Conservation (phyloP, 164 flowering plant genomes). For the Piper betle region DNA sequence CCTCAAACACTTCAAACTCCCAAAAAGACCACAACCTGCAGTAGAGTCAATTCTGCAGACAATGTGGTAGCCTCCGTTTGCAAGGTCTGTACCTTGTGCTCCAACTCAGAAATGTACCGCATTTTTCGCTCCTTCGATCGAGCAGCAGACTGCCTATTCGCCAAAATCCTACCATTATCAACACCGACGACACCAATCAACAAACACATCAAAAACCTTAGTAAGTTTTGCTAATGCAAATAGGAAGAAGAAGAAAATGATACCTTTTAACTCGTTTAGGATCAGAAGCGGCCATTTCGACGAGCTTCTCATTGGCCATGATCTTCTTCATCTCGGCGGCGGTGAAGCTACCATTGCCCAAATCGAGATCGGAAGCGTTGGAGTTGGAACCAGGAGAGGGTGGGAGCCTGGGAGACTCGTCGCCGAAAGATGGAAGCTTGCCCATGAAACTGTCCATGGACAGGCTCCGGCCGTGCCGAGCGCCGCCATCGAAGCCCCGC, state of each 20-base stretch:
- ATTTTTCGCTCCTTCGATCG: constrained; percentile 95
- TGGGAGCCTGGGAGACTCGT: constrained; percentile 45
- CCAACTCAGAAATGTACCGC: constrained; percentile 90
- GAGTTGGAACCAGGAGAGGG: constrained; percentile 33
- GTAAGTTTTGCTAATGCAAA: background rate
- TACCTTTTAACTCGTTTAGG: constrained; percentile 69
- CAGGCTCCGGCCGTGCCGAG: constrained; percentile 35
- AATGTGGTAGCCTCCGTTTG: constrained; percentile 97
- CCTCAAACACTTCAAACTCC: too few relatives aligned
- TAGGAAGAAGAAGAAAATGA: background rate
- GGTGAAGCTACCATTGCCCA: constrained; percentile 51
- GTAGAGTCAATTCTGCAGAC: constrained; percentile 80
- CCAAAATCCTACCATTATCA: constrained; percentile 58
- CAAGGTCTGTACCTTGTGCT: constrained; percentile 92
- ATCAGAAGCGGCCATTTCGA: constrained; percentile 43
- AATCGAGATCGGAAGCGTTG: constrained; percentile 43
- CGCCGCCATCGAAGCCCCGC: constrained; percentile 21
- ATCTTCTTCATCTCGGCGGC: constrained; percentile 54
- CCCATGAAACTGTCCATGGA: constrained; percentile 53
- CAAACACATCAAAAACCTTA: too few relatives aligned
- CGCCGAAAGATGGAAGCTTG: constrained; percentile 29
- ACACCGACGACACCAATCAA: background rate
- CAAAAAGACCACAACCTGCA: constrained; percentile 78
- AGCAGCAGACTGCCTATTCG: constrained; percentile 98
- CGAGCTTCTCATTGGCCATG: constrained; percentile 43